These are phyloP conservation scores for Malus orientalis DNA, from an alignment of 306 rosid genomes.

Conservation along the genomic window DNA sequence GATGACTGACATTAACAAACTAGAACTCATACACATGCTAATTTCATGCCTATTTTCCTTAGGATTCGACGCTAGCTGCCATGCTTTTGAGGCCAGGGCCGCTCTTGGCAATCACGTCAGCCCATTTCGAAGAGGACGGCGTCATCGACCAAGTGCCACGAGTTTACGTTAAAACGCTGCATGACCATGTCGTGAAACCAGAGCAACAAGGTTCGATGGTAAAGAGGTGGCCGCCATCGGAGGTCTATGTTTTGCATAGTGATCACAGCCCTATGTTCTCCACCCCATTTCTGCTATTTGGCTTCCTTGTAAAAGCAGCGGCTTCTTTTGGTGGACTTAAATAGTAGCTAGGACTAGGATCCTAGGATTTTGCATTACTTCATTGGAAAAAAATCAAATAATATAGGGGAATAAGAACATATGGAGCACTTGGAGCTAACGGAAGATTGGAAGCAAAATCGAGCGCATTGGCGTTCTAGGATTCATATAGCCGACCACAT, in stretches of 20 bases:
- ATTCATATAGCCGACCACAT: too few species aligned
- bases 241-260: constrained; percentile 55
- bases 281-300: constrained; percentile 71
- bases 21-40: neutral
- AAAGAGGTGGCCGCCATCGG: constrained; percentile 59
- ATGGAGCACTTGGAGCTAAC: too few species aligned
- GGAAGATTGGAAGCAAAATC: too few species aligned
- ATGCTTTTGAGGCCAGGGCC: constrained; percentile 93
- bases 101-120: constrained; percentile 37
- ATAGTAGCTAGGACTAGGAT: neutral
- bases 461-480: too few species aligned
- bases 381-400: neutral
- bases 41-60: constrained; percentile 1
- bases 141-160: constrained; percentile 51
- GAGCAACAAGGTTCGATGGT: constrained; percentile 85
- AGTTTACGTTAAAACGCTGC: constrained; percentile 58
- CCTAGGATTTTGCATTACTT: constrained; percentile 8
- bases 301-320: constrained; percentile 58
- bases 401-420: neutral
- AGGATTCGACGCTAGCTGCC: constrained; percentile 87
- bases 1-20: neutral
- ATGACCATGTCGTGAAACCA: constrained; percentile 63
- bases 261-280: constrained; percentile 92
- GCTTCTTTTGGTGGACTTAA: constrained; percentile 35
- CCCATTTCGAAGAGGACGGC: constrained; percentile 33